Evolutionary conservation across 75 land plant genomes (phyloP).

Genomic region (Pinus albicaulis): DNA sequence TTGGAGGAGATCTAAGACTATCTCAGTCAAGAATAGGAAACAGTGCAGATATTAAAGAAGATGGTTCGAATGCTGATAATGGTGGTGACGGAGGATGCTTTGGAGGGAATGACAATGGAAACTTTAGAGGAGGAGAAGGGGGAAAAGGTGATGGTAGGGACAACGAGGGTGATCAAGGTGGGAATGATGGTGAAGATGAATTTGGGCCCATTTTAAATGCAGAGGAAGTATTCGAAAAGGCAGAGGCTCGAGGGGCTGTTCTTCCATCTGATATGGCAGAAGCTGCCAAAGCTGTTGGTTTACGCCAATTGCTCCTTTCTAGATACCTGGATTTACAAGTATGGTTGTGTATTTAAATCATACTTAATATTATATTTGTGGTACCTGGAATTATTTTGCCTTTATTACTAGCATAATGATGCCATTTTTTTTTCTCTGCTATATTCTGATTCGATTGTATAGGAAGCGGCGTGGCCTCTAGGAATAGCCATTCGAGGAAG

Average conservation of each 20-base stretch:
- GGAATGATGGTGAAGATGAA: conserved; percentile 43
- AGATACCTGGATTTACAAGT: conserved; percentile 91
- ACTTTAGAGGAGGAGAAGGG: conserved; percentile 27
- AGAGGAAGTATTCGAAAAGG: conserved; percentile 70
- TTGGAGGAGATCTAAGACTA: background rate
- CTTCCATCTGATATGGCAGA: conserved; percentile 88
- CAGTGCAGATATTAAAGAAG: background rate
- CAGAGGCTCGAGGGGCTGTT: conserved; percentile 48
- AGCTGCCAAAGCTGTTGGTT: conserved; percentile 71
- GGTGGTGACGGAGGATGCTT: conserved; percentile 18
- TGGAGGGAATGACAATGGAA: conserved; percentile 44
- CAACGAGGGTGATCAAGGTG: conserved; percentile 19
- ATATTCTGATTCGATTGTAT: conserved; percentile 2
- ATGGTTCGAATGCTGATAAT: background rate
- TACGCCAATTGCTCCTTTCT: conserved; percentile 61
- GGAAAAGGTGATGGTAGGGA: conserved; percentile 42
- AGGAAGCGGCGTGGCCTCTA: conserved; percentile 58
- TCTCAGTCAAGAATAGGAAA: background rate
- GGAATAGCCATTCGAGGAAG: conserved; percentile 57
- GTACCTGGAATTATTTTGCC: background rate
- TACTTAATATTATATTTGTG: background rate
- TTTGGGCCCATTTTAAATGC: conserved; percentile 77
- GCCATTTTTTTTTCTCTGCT: background rate
- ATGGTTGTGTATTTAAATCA: background rate
- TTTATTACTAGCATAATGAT: conserved; percentile 4